Evolutionary conservation across 83 land plant genomes (phyloP), one percentile per base, ranked within the genome.

Genomic region (Larix sibirica): DNA sequence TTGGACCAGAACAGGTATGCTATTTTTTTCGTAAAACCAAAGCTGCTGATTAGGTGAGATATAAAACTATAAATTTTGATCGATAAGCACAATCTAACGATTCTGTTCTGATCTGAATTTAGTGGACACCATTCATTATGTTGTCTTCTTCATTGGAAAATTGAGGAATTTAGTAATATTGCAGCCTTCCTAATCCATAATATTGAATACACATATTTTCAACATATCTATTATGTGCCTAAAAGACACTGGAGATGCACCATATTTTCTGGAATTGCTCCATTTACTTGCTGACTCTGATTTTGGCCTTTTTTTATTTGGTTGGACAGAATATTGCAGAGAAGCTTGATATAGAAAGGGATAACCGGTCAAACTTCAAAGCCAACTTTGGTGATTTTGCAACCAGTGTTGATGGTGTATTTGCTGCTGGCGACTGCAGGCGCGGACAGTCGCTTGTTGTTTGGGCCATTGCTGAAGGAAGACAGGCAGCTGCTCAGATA

Each of bases 371-470:
- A 42, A 97, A 97, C 91, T 91, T 92, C 89, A 95, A 95, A 83
- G 99, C 99, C 2, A 92, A 90, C 3, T 95, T 88, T 84, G 99
- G 98, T 18, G 83, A 86, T 17, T 97, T 90, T 80, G 85, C 93
- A 28, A 96, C 99, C 44, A 96, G 68, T 73, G 80, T 90, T 8
- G 94, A 97, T 6, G 98, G 99, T 4, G 90, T 97, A 16, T 97
- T 95, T 88, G 99, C 96, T 8, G 96, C 98, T 31, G 98, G 98
- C 20, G 99, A 97, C 69, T 97, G 99, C 76, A 82, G 99, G 66
- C 90, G 98, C 4, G 99, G 98, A 0, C 96, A 97, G 81, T 97
- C 99, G 3, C 89, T 97, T 8, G 99, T 97, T 36, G 98, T 97
- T 10, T 97, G 99, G 99, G 99, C 99, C 10, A 97, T 97, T 58